Evolutionary conservation across 73 alveolate species (phyloP).

Genomic region (Stentor roeselii): DNA sequence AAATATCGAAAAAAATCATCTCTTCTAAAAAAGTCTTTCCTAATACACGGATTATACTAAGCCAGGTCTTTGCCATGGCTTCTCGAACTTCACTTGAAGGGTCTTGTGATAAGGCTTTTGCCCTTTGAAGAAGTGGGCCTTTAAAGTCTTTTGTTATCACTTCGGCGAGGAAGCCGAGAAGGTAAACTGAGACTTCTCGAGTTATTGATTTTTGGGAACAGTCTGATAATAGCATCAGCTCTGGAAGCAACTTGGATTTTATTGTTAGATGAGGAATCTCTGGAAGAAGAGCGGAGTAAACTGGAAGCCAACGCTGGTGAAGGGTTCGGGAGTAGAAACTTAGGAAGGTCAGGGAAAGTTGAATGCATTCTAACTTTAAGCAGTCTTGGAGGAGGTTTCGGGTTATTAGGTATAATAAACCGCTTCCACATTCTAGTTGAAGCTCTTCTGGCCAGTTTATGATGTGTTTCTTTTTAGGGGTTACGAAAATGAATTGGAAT

Average conservation of each 20-base stretch:
- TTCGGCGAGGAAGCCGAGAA: neutral
- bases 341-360: neutral
- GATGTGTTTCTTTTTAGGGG: neutral
- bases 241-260: neutral
- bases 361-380: neutral
- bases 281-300: neutral
- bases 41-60: neutral
- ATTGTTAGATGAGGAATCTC: neutral
- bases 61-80: neutral
- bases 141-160: conserved; percentile 16
- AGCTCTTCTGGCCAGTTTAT: conserved; percentile 1
- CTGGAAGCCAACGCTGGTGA: conserved; percentile 6
- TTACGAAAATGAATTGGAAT: neutral
- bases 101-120: conserved; percentile 17
- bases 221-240: conserved; percentile 12
- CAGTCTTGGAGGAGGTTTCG: neutral
- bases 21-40: neutral
- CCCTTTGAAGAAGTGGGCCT: conserved; percentile 8
- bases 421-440: neutral
- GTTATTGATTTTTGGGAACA: conserved; percentile 8
- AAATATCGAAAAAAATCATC: neutral
- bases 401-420: neutral
- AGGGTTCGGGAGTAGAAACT: conserved; percentile 11
- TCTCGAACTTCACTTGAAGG: neutral
- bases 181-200: neutral